Evolutionary conservation across 495 filamentous ascomycete species (phyloP), one percentile per base, ranked within the genome.

Genomic region (Penicillium antarcticum): DNA sequence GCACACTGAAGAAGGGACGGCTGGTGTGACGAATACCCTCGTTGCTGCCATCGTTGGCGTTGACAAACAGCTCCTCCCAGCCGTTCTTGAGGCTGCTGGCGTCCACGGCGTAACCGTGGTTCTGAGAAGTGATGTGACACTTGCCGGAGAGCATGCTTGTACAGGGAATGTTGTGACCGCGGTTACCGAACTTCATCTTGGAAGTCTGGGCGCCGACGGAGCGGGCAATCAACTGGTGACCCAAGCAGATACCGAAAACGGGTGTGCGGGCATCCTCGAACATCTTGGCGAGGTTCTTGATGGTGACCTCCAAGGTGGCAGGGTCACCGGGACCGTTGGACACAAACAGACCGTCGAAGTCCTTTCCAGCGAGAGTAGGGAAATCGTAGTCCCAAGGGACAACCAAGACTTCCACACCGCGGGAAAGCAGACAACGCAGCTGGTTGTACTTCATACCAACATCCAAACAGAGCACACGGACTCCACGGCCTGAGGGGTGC

Each of bases 131-230:
- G 65, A 98, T 98, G 70, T 97, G 91, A 67, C 94, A 98, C 68
- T 90, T 88, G 44, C 94, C 95, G 33, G 91, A 91, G 52, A 96
- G 71, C 79, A 92, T 82, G 69, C 88, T 95, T 18, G 92, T 97
- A 76, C 94, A 97, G 21, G 94, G 94, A 63, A 98, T 97, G 66
- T 98, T 98, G 77, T 96, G 91, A 33, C 94, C 94, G 60, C 94
- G 88, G 72, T 98, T 98, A 71, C 94, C 94, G 62, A 97, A 98
- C 77, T 96, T 96, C 88, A 98, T 95, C 75, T 98, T 98, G 50
- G 75, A 65, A 2, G 94, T 98, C 26, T 81, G 79, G 33, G 92
- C 94, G 45, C 94, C 94, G 17, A 91, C 87, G 21, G 94, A 90
- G 53, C 94, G 82, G 16, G 94, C 89, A 34, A 98, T 85, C 48